Base-by-base conservation (phyloP, 257 asterid genomes). In the Sherardia arvensis region DNA sequence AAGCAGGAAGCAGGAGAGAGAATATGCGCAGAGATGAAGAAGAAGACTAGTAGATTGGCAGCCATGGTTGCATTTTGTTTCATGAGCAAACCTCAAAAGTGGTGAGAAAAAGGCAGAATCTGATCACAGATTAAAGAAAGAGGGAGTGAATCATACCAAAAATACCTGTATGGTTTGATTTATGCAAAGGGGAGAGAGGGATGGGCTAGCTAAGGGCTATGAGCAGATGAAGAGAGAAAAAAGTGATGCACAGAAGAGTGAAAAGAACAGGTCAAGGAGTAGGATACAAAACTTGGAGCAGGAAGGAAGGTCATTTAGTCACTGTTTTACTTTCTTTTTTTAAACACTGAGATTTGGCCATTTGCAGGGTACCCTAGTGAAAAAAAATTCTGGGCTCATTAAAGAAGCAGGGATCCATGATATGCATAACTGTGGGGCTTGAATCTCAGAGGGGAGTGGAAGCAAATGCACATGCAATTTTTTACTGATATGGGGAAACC, bases 181-280 rank as follows among this genome's bases (percentile, higher is more conserved):
- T 38, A 38, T 38, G 47, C 47, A 38, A 38, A 38, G 51, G 7
- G 51, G 2, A 15, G 17, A 18, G 7, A 7, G 36, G 61, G 11
- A 28, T 11, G 51, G 48, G 38, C 8, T 30, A 30, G 67, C n/a
- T n/a, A n/a, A n/a, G n/a, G n/a, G 65, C 4, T 17, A 51, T n/a
- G n/a, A 40, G 38, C 43, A 72, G 53, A 20, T 4, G 34, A 17
- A 43, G 54, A 66, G 33, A 64, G 68, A 51, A 69, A 48, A 45
- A 47, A 49, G 51, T 32, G 21, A 49, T 15, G 64, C 17, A 30
- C 45, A 70, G 76, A 66, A 18, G 69, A 43, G 71, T 87, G 95
- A 85, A 82, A 87, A 71, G 73, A 87, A 87, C 97, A 79, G 76
- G 81, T 79, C 96, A 60, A 54, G 30, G 25, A 56, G 81, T 76